Conservation (phyloP, 1,284 basidiomycete genomes). For the Cutaneotrichosporon sp. region DNA sequence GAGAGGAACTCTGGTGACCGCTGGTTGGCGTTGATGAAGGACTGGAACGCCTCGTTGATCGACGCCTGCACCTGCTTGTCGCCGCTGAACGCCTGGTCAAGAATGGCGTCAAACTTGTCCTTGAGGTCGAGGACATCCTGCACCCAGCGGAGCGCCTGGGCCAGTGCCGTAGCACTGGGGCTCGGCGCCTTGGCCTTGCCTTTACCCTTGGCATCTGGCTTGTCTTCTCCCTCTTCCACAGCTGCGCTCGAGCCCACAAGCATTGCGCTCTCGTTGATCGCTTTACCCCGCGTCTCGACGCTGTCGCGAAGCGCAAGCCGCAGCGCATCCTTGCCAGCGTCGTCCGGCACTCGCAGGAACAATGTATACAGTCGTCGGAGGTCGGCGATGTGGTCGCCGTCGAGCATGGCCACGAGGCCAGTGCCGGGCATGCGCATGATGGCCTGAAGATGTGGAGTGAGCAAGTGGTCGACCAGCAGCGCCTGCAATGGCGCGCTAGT, state of each 20-base stretch:
- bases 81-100: conserved; percentile 64
- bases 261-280: conserved; percentile 62
- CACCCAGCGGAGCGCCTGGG: conserved; percentile 82
- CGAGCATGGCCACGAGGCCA: conserved; percentile 83
- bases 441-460: conserved; percentile 68
- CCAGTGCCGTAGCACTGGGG: conserved; percentile 35
- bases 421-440: conserved; percentile 78
- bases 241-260: conserved; percentile 10
- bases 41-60: conserved; percentile 87
- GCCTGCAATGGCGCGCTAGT: conserved; percentile 66
- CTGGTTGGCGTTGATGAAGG: conserved; percentile 84
- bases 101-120: conserved; percentile 78
- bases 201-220: conserved; percentile 53
- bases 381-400: conserved; percentile 70
- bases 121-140: conserved; percentile 86
- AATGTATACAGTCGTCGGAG: conserved; percentile 75
- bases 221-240: conserved; percentile 44
- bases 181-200: conserved; percentile 53
- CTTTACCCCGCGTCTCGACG: conserved; percentile 68
- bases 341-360: conserved; percentile 62
- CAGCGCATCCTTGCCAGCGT: conserved; percentile 60
- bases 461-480: conserved; percentile 71
- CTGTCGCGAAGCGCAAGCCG: conserved; percentile 69
- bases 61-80: conserved; percentile 77
- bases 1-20: conserved; percentile 93